A percentile compares a stretch with the other conserved stretches of the same genome.
phyloP scores from a whole-genome alignment of 1,139 yeast species.

The Diutina siamensis region DNA sequence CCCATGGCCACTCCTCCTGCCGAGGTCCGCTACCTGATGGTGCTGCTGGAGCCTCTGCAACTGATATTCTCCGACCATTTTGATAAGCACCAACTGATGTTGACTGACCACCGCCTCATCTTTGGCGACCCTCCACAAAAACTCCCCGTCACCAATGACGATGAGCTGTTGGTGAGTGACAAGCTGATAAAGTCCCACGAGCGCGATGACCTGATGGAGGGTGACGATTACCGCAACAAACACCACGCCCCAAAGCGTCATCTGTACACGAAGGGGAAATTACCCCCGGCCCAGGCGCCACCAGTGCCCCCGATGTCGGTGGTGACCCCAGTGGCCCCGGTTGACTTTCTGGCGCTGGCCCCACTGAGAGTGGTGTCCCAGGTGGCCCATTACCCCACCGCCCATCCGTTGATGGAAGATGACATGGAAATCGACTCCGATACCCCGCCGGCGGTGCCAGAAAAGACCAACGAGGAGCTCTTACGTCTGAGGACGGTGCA shows the following conservation, averaged over 20 bases:
- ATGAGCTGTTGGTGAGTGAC: not conserved
- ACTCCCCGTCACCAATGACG: not conserved
- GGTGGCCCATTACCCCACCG: not conserved
- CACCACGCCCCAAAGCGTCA: not conserved
- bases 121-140: not conserved
- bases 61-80: constrained; percentile 2
- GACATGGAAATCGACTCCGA: not conserved
- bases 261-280: not conserved
- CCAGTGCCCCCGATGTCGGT: no score
- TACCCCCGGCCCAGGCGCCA: not conserved
- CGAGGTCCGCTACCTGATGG: not conserved
- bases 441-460: not conserved
- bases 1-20: constrained; percentile 1
- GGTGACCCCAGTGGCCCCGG: no score
- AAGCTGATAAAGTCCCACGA: not conserved
- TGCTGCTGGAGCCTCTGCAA: not conserved
- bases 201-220: not conserved
- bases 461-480: constrained; percentile 3
- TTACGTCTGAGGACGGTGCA: not conserved
- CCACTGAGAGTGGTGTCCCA: not conserved
- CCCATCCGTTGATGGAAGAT: not conserved
- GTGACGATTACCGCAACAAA: not conserved
- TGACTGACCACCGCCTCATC: not conserved
- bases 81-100: constrained; percentile 1
- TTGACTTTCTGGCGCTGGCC: not conserved